These are phyloP conservation scores for Vanrija humicola DNA, from an alignment of 1,284 basidiomycete genomes.

Conservation along the genomic window DNA sequence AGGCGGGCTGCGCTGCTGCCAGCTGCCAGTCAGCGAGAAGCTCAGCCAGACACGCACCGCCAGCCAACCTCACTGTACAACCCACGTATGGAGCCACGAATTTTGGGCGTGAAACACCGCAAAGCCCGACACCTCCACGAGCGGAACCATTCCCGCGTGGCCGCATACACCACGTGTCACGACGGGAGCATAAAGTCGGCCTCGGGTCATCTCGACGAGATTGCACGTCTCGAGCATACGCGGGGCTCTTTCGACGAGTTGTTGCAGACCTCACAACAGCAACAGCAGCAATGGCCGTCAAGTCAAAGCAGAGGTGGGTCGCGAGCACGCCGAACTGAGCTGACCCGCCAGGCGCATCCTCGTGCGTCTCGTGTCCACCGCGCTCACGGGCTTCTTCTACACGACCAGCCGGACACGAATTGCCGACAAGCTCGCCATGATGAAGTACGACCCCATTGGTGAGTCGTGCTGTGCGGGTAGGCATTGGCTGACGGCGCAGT, in stretches of 20 bases:
- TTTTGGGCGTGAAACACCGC: no score
- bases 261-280: neutral
- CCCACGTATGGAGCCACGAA: no score
- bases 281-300: conserved; percentile 49
- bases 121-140: no score
- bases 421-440: conserved; percentile 68
- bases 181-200: no score
- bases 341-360: conserved; percentile 64
- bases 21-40: neutral
- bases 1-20: neutral
- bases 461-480: conserved; percentile 29
- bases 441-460: conserved; percentile 87
- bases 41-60: no score
- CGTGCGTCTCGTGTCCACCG: conserved; percentile 79
- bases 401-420: conserved; percentile 68
- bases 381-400: conserved; percentile 86
- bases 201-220: no score
- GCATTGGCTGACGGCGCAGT: conserved; percentile 50
- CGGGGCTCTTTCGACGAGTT: neutral
- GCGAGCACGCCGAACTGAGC: neutral
- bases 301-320: conserved; percentile 58
- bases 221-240: no score
- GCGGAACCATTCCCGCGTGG: no score
- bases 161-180: no score
- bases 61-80: no score